Evolutionary conservation across 768 basidiomycete species (phyloP).

Genomic region (Gloeophyllum trabeum): DNA sequence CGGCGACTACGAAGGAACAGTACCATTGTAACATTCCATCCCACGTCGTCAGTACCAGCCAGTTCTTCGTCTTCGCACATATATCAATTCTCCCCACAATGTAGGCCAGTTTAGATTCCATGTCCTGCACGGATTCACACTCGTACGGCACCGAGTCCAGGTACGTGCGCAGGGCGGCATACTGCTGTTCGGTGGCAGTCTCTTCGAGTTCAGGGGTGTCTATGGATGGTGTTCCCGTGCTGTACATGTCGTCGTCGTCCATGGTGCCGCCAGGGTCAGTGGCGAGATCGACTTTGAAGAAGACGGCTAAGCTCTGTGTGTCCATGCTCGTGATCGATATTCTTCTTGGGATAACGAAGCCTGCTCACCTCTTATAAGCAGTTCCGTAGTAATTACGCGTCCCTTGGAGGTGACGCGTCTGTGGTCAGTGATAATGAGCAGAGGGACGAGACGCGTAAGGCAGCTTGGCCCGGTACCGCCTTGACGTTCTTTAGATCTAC

Average conservation of each 20-base stretch:
- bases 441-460: too few relatives aligned
- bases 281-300: neutral
- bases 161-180: constrained; percentile 51
- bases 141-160: constrained; percentile 61
- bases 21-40: constrained; percentile 74
- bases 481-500: too few relatives aligned
- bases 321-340: too few relatives aligned
- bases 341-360: too few relatives aligned
- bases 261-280: too few relatives aligned
- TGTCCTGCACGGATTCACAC: constrained; percentile 59
- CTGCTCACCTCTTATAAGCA: too few relatives aligned
- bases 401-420: neutral
- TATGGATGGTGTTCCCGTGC: constrained; percentile 22
- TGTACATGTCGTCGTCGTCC: constrained; percentile 7
- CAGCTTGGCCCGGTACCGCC: too few relatives aligned
- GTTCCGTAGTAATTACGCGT: neutral
- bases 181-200: constrained; percentile 44
- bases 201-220: constrained; percentile 13
- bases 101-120: constrained; percentile 56
- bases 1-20: neutral
- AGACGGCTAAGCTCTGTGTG: too few relatives aligned
- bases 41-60: constrained; percentile 66
- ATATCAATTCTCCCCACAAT: constrained; percentile 61
- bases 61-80: constrained; percentile 66
- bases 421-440: too few relatives aligned